Evolutionary conservation across 2,329 filamentous ascomycete genomes (phyloP), one percentile per base, ranked within the genome.

Genomic region (Fusarium papillatum): DNA sequence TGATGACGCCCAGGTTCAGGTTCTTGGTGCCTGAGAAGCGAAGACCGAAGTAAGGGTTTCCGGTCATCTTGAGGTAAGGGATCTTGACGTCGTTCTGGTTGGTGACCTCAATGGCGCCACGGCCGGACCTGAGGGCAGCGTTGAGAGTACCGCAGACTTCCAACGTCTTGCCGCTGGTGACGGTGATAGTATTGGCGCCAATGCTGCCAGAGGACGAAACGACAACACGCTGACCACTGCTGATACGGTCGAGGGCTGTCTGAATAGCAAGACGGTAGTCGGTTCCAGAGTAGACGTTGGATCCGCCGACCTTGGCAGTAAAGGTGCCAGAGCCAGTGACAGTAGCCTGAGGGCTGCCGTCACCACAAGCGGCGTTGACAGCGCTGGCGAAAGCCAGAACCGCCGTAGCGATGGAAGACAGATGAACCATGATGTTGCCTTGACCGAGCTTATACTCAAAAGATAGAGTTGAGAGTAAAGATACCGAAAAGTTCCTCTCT

Each of bases 61-160:
- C 90, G 5, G 89, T 90, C 88, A 91, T 88, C 64, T 81, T 88
- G 6, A 91, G 85, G 76, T 89, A 91, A 0, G 89, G 89, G 61
- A 91, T 91, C 50, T 85, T 81, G 19, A 90, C 89, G 70, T 86
- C 86, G 3, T 80, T 76, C 11, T 88, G 87, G 74, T 87, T 82
- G 4, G 86, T 83, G 0, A 86, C 86, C 80, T 91, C 89, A 61
- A 91, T 91, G 57, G 89, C 88, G 22, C 90, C 90, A 24, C 85
- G 86, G 1, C 87, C 88, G 41, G 78, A 75, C 7, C 81, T 84
- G 67, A 79, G 80, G 29, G 77, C 86, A 0, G 83, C 84, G 68
- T 90, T 84, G 80, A 91, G 89, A 55, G 89, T 90, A 50, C 90
- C 89, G 78, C 90, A 91, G 38, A 88, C 89, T 74, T 91, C 90